phyloP scores from a whole-genome alignment of 2,329 filamentous ascomycete genomes.

The Zopfia rhizophila region DNA sequence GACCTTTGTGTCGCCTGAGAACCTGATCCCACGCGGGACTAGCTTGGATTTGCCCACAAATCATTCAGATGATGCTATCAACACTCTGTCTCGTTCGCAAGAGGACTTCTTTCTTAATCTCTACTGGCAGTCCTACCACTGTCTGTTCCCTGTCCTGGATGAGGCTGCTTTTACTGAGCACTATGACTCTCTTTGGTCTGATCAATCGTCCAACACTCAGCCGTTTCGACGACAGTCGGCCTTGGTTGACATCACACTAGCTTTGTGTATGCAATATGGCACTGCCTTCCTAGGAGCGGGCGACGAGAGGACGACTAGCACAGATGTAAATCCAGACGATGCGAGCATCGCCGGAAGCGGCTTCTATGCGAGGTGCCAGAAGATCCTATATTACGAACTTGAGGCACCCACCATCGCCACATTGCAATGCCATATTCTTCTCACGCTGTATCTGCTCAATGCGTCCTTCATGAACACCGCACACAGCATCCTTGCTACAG shows the following conservation, averaged over 20 bases:
- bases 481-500: too few relatives aligned
- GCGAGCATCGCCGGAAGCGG: too few relatives aligned
- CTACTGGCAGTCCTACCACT: conserved; percentile 61
- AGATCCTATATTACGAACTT: too few relatives aligned
- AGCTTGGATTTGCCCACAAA: too few relatives aligned
- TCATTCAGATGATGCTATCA: too few relatives aligned
- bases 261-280: conserved; percentile 62
- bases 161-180: conserved; percentile 57
- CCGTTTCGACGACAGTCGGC: conserved; percentile 55
- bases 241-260: conserved; percentile 62
- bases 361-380: too few relatives aligned
- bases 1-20: conserved; percentile 17
- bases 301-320: too few relatives aligned
- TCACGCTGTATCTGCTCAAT: conserved; percentile 57
- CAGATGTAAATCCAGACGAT: too few relatives aligned
- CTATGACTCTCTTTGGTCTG: conserved; percentile 45
- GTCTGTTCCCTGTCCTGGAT: conserved; percentile 54
- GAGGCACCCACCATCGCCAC: conserved; percentile 60
- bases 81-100: too few relatives aligned
- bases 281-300: too few relatives aligned
- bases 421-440: conserved; percentile 59
- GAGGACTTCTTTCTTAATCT: conserved; percentile 60
- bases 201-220: conserved; percentile 18
- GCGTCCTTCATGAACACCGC: conserved; percentile 61
- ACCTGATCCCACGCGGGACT: conserved; percentile 28